These are phyloP conservation scores for Quercus tomentella DNA, from an alignment of 331 rosid species.

Conservation along the genomic window DNA sequence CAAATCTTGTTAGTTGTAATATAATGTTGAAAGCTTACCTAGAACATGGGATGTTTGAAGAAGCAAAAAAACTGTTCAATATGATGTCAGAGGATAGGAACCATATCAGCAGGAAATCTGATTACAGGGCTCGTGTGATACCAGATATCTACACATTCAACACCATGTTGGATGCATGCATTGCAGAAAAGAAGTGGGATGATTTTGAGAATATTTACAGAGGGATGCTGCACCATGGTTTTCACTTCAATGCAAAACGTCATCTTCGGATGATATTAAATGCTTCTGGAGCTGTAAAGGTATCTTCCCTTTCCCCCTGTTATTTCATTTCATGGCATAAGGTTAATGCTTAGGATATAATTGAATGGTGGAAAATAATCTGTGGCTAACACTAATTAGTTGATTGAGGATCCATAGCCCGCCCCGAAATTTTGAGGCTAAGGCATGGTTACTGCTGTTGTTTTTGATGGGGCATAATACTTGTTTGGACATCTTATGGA, in stretches of 20 bases:
- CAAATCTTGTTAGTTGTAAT: slow-evolving; percentile 83
- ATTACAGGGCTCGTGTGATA: slow-evolving; percentile 44
- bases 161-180: slow-evolving; percentile 62
- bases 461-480: not conserved
- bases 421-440: too few species aligned
- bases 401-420: too few species aligned
- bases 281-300: slow-evolving; percentile 80
- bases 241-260: slow-evolving; percentile 76
- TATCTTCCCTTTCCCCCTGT: slow-evolving; percentile 12
- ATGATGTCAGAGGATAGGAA: slow-evolving; percentile 51
- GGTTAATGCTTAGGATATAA: not conserved
- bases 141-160: slow-evolving; percentile 87
- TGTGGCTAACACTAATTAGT: too few species aligned
- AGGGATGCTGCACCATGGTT: slow-evolving; percentile 63
- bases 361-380: too few species aligned
- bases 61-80: slow-evolving; percentile 63
- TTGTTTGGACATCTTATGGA: not conserved
- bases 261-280: slow-evolving; percentile 75
- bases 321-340: not conserved
- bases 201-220: slow-evolving; percentile 51
- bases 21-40: slow-evolving; percentile 75
- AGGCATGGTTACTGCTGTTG: too few species aligned
- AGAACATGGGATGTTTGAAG: slow-evolving; percentile 62
- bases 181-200: slow-evolving; percentile 62
- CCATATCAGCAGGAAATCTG: slow-evolving; percentile 29